Evolutionary conservation across 2,329 filamentous ascomycete species (phyloP).

Genomic region (Fusarium annulatum): DNA sequence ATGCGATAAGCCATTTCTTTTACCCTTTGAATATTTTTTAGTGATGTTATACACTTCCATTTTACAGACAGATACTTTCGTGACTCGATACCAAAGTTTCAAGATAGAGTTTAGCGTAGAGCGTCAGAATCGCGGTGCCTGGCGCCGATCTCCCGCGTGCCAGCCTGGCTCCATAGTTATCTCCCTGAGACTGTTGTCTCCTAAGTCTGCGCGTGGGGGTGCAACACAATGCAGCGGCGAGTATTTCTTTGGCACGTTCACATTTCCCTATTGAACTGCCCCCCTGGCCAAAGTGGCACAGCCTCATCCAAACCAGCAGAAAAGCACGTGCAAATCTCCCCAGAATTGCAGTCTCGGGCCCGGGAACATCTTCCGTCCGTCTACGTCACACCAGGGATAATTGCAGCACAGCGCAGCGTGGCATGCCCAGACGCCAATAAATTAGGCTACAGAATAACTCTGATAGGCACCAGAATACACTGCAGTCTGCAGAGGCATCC

Average conservation of each 20-base stretch:
- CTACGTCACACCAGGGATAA: not conserved
- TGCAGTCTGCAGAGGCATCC: not conserved
- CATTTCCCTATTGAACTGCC: too few species aligned
- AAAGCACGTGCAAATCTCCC: not conserved
- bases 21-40: accelerated
- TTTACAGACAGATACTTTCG: not conserved
- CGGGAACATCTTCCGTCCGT: not conserved
- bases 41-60: not conserved
- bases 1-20: accelerated
- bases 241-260: not conserved
- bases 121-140: not conserved
- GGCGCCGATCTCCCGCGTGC: not conserved
- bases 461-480: slow-evolving; percentile 8
- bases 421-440: slow-evolving; percentile 26
- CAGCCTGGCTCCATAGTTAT: too few species aligned
- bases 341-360: not conserved
- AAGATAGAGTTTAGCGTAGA: not conserved
- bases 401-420: slow-evolving; percentile 1
- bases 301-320: not conserved
- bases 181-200: not conserved
- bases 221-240: not conserved
- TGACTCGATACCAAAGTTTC: too few species aligned
- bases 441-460: slow-evolving; percentile 11
- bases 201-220: too few species aligned
- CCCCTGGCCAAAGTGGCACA: not conserved